phyloP scores from a whole-genome alignment of 257 asterid species.

The Solanum clarkiae region DNA sequence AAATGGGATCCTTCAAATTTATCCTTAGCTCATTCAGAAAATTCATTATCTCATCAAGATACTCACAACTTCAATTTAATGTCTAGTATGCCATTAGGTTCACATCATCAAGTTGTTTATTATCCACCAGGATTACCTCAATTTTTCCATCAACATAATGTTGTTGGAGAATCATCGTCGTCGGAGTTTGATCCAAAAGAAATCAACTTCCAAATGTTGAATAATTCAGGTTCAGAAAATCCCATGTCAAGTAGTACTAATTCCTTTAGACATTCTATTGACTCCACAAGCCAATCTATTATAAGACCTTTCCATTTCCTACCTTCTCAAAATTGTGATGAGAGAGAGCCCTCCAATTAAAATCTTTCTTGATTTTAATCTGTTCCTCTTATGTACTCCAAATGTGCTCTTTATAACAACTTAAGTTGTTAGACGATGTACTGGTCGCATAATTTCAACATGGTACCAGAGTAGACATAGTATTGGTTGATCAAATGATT shows the following conservation, averaged over 20 bases:
- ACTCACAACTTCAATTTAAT: slow-evolving; percentile 32
- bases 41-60: slow-evolving; percentile 22
- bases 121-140: slow-evolving; percentile 43
- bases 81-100: slow-evolving; percentile 12
- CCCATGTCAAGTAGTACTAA: slow-evolving; percentile 6
- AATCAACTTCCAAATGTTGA: slow-evolving; percentile 27
- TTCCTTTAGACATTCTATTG: slow-evolving; percentile 8
- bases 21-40: slow-evolving; percentile 38
- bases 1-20: slow-evolving; percentile 67
- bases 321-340: slow-evolving; percentile 28
- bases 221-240: slow-evolving; percentile 6
- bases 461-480: not conserved
- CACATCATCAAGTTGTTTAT: slow-evolving; percentile 30
- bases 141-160: slow-evolving; percentile 33
- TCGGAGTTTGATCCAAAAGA: slow-evolving; percentile 23
- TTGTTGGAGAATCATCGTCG: not conserved
- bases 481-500: not conserved
- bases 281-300: slow-evolving; percentile 6
- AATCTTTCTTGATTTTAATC: not conserved
- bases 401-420: not conserved
- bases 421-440: not conserved
- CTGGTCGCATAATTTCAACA: not conserved
- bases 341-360: slow-evolving; percentile 11
- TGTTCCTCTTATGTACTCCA: not conserved
- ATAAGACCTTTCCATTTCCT: slow-evolving; percentile 44